Base-by-base conservation (phyloP, 1,284 basidiomycete genomes). In the Trichosporon sp. region DNA sequence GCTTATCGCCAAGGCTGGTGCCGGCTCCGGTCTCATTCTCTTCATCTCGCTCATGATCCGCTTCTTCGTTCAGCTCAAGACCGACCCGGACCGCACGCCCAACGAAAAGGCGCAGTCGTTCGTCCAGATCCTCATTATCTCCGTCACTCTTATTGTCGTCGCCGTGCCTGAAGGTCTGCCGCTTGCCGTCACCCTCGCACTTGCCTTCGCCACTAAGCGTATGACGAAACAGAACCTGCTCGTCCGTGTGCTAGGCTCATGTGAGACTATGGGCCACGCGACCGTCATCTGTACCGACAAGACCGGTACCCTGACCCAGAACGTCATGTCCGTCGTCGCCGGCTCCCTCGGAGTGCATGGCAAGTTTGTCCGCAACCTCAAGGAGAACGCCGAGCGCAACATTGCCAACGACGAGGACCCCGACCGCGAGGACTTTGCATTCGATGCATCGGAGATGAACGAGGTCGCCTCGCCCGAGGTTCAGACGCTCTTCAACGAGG, bases 191-290 rank as follows among this genome's bases (percentile, higher is more conserved):
- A 98, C 95, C 0, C 86, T 99, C 49, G 95, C 96, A 0, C 84
- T 99, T 25, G 92, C 95, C 0, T 98, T 98, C 75, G 95, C 95
- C 0, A 99, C 95, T 56, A 95, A 92, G 76, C 88, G 95, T 29
- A 99, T 99, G 95, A 92, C 94, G 19, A 86, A 89, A 75, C 90
- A 94, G 79, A 95, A 95, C 66, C 83, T 99, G 0, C 87, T 99
- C 56, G 95, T 99, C 19, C 92, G 95, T 69, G 89, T 98, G 2
- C 86, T 99, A 34, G 91, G 92, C 13, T 93, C 92, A 27, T 99
- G 95, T 80, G 95, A 98, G 83, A 98, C 92, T 7, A 99, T 98
- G 95, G 95, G 91, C 33, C 97, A 98, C 76, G 91, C 94, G 13
- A 95, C 90, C 23, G 95, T 97, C 67, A 86, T 97, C 29, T 97